Percentiles rank a stretch among this genome's conserved stretches.
Evolutionary conservation across 148 eudicot genomes (phyloP).

Genomic region (Camellia sinensis): DNA sequence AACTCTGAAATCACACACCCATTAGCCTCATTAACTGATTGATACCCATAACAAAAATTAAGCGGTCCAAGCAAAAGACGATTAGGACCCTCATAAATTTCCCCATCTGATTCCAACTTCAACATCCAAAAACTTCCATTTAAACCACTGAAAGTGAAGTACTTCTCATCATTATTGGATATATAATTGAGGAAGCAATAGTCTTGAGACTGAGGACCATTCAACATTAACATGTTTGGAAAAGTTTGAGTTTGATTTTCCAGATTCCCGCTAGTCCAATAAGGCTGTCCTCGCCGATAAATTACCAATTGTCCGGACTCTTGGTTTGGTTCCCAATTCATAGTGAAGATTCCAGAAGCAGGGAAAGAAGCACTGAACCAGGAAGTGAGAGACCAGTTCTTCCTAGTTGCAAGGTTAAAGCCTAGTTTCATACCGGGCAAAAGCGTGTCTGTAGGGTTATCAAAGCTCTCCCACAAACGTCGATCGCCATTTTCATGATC

Average conservation of each 20-base stretch:
- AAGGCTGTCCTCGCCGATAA: conserved; percentile 19
- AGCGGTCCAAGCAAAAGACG: background rate
- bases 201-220: background rate
- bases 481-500: background rate
- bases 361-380: conserved; percentile 20
- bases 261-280: conserved; percentile 38
- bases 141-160: conserved; percentile 5
- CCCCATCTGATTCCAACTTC: conserved; percentile 5
- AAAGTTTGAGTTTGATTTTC: conserved; percentile 13
- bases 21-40: background rate
- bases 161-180: conserved; percentile 20
- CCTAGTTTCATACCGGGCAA: conserved; percentile 20
- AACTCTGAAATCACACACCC: conserved; percentile 18
- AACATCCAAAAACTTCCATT: background rate
- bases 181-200: conserved; percentile 10
- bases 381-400: conserved; percentile 17
- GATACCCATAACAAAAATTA: conserved; percentile 27
- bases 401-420: background rate
- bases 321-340: conserved; percentile 24
- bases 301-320: conserved; percentile 18
- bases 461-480: conserved; percentile 24
- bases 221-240: background rate
- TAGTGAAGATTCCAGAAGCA: conserved; percentile 32
- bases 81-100: background rate
- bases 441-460: conserved; percentile 6